phyloP scores from a whole-genome alignment of 2,329 filamentous ascomycete genomes.

The Verticillium klebahnii region DNA sequence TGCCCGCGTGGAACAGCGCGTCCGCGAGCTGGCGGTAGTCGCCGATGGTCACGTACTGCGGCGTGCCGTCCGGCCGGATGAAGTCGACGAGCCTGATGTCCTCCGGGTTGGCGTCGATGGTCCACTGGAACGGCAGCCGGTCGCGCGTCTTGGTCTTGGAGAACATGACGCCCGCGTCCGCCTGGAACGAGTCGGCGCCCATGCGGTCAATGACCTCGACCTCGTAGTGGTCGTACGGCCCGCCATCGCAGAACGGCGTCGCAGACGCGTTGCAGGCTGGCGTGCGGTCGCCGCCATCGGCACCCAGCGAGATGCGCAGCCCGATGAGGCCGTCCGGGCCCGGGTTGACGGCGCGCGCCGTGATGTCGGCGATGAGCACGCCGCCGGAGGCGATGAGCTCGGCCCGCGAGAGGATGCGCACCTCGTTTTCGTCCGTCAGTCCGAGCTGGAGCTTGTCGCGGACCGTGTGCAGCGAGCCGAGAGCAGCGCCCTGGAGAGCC shows the following conservation, averaged over 20 bases:
- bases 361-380: constrained; percentile 37
- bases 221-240: constrained; percentile 45
- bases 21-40: constrained; percentile 50
- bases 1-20: constrained; percentile 50
- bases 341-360: constrained; percentile 40
- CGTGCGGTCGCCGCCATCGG: constrained; percentile 30
- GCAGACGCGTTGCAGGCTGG: constrained; percentile 35
- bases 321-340: constrained; percentile 35
- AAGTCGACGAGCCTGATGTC: constrained; percentile 48
- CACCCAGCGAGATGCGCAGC: constrained; percentile 39
- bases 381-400: constrained; percentile 36
- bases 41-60: constrained; percentile 41
- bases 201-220: constrained; percentile 49
- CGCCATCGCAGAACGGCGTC: constrained; percentile 45
- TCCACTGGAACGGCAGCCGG: constrained; percentile 46
- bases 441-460: constrained; percentile 49
- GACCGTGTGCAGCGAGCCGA: constrained; percentile 48
- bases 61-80: constrained; percentile 40
- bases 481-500: constrained; percentile 38
- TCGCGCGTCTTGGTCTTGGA: constrained; percentile 46
- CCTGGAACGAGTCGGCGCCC: constrained; percentile 47
- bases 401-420: constrained; percentile 39
- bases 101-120: constrained; percentile 48
- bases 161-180: constrained; percentile 48
- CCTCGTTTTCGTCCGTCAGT: constrained; percentile 34